Percentiles rank a stretch among this genome's conserved stretches.
Conservation (phyloP, 768 basidiomycete species). For the Lyophyllum decastes region DNA sequence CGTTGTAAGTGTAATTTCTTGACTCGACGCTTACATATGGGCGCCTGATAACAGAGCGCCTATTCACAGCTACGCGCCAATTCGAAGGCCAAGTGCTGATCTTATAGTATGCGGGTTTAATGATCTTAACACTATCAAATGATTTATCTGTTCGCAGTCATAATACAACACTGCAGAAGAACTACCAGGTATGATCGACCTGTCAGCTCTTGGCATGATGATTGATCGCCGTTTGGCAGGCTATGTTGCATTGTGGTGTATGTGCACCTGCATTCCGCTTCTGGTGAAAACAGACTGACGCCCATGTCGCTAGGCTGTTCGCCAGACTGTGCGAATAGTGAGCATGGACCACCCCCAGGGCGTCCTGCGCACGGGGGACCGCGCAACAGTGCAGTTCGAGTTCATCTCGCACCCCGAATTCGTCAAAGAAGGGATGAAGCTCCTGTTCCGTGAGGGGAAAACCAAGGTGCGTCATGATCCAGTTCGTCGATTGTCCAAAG, state of each 20-base stretch:
- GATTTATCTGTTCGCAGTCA: slow-evolving; percentile 48
- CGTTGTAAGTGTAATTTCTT: slow-evolving; percentile 49
- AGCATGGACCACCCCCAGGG: slow-evolving; percentile 89
- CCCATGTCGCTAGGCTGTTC: slow-evolving; percentile 60
- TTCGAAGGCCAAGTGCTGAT: slow-evolving; percentile 96
- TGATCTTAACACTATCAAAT: background rate
- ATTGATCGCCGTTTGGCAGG: slow-evolving; percentile 37
- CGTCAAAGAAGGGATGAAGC: slow-evolving; percentile 90
- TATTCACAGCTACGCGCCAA: slow-evolving; percentile 61
- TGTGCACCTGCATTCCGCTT: slow-evolving; percentile 21
- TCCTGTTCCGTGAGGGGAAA: slow-evolving; percentile 93
- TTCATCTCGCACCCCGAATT: slow-evolving; percentile 93
- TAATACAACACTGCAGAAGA: slow-evolving; percentile 90
- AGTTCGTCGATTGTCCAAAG: background rate
- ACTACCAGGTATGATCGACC: slow-evolving; percentile 72
- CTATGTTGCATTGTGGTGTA: slow-evolving; percentile 93
- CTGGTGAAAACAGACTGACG: slow-evolving; percentile 1
- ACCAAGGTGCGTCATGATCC: slow-evolving; percentile 72
- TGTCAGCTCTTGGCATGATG: background rate
- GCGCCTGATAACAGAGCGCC: background rate
- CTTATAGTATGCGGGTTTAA: slow-evolving; percentile 65
- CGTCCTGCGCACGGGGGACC: slow-evolving; percentile 90
- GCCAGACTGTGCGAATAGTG: slow-evolving; percentile 91
- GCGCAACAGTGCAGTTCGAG: slow-evolving; percentile 92
- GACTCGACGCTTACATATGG: background rate